phyloP scores from a whole-genome alignment of 2,329 filamentous ascomycete species.

The Cordyceps militaris region DNA sequence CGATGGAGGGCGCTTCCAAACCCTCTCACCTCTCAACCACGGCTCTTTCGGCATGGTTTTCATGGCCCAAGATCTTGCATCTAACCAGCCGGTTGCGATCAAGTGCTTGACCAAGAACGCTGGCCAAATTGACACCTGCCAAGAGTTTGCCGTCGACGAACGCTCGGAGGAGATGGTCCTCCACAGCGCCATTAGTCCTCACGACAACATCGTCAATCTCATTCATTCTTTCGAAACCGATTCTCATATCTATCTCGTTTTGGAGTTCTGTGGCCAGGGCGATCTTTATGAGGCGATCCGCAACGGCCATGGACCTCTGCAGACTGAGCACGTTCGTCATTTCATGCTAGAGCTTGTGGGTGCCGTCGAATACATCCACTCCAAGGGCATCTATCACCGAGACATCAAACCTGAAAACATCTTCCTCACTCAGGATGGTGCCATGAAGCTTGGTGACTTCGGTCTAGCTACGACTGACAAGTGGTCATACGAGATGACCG shows the following conservation, averaged over 20 bases:
- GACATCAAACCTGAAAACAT: slow-evolving; percentile 99
- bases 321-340: slow-evolving; percentile 92
- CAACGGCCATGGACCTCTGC: slow-evolving; percentile 74
- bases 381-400: slow-evolving; percentile 86
- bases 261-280: slow-evolving; percentile 92
- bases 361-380: slow-evolving; percentile 84
- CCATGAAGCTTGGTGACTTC: slow-evolving; percentile 96
- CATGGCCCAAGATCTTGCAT: slow-evolving; percentile 73
- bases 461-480: slow-evolving; percentile 82
- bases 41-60: slow-evolving; percentile 99
- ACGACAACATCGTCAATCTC: slow-evolving; percentile 91
- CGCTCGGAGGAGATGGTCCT: slow-evolving; percentile 73
- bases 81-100: slow-evolving; percentile 78
- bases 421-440: slow-evolving; percentile 77
- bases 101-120: slow-evolving; percentile 89
- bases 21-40: slow-evolving; percentile 91
- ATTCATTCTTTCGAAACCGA: slow-evolving; percentile 88
- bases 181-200: slow-evolving; percentile 69
- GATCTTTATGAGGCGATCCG: slow-evolving; percentile 98
- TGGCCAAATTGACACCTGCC: slow-evolving; percentile 51
- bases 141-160: slow-evolving; percentile 70
- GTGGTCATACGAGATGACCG: slow-evolving; percentile 88
- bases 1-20: slow-evolving; percentile 75
- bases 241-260: slow-evolving; percentile 80
- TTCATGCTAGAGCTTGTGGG: slow-evolving; percentile 95